A percentile compares a stretch with the other conserved stretches of the same genome.
Conservation (phyloP, 139 green algal species). For the Chlamydomonas schloesseri region DNA sequence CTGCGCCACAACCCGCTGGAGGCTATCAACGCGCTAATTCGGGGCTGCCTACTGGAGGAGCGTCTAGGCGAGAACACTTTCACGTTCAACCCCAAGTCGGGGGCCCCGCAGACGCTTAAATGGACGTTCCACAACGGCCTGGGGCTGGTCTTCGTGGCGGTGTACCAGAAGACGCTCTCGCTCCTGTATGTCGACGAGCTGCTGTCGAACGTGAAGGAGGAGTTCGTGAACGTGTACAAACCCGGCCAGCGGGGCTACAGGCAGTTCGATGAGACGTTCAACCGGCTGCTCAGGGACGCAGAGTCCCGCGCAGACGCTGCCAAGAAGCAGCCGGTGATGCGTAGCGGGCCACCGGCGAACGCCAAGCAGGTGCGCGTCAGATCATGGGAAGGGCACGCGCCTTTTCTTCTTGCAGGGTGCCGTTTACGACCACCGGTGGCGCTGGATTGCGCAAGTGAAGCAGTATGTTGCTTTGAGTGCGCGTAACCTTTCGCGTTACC, state of each 20-base stretch:
- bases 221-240: constrained; percentile 69
- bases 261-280: constrained; percentile 67
- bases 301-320: constrained; percentile 71
- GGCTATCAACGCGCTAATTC: constrained; percentile 88
- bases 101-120: constrained; percentile 89
- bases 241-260: constrained; percentile 49
- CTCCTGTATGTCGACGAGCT: constrained; percentile 93
- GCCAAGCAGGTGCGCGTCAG: constrained; percentile 11
- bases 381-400: too few species aligned
- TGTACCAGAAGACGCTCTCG: constrained; percentile 93
- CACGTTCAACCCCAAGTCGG: constrained; percentile 79
- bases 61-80: constrained; percentile 85
- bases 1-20: constrained; percentile 61
- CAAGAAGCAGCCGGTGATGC: constrained; percentile 40
- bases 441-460: neutral
- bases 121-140: constrained; percentile 97
- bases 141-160: constrained; percentile 96
- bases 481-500: neutral
- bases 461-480: neutral
- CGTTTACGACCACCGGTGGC: neutral
- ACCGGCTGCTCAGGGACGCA: constrained; percentile 70
- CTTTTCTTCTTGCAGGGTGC: too few species aligned
- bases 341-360: neutral
- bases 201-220: constrained; percentile 72
- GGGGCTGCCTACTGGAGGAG: constrained; percentile 93